Evolutionary conservation across 1,284 basidiomycete species (phyloP).

Genomic region (Ustilago lituana): DNA sequence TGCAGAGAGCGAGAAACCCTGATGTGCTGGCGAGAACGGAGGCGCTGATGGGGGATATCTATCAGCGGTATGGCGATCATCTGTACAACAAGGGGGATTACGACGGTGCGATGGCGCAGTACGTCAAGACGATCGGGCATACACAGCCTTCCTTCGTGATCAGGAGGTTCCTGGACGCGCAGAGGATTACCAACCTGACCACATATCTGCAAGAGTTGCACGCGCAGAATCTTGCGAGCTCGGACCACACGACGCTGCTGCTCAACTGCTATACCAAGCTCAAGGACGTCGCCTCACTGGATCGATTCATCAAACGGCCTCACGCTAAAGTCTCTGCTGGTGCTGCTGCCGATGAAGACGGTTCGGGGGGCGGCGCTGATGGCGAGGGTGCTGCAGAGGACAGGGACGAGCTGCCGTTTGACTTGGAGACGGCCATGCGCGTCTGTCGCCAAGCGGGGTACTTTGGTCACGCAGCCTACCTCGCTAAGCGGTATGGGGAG

Average conservation of each 20-base stretch:
- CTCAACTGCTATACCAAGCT: conserved; percentile 89
- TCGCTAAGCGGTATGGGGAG: conserved; percentile 87
- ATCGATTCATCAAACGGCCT: conserved; percentile 82
- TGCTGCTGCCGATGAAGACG: conserved; percentile 38
- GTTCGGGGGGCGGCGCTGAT: conserved; percentile 45
- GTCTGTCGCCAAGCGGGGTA: conserved; percentile 97
- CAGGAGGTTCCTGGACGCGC: conserved; percentile 94
- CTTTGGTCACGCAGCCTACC: conserved; percentile 91
- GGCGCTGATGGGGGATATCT: conserved; percentile 61
- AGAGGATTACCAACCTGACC: conserved; percentile 91
- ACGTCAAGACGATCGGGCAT: conserved; percentile 85
- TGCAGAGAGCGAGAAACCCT: conserved; percentile 34
- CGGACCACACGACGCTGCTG: conserved; percentile 90
- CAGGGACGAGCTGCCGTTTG: conserved; percentile 81
- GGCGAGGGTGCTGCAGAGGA: conserved; percentile 68
- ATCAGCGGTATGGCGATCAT: conserved; percentile 84
- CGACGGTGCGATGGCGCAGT: conserved; percentile 91
- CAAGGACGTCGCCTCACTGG: conserved; percentile 85
- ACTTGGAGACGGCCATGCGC: conserved; percentile 93
- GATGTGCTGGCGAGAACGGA: conserved; percentile 44
- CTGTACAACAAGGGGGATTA: conserved; percentile 90
- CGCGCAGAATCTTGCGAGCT: conserved; percentile 85
- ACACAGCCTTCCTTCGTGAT: conserved; percentile 95
- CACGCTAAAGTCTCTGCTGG: conserved; percentile 8
- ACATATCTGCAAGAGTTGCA: conserved; percentile 96